Base-by-base conservation (phyloP, 306 rosid species). In the Quercus ilex region DNA sequence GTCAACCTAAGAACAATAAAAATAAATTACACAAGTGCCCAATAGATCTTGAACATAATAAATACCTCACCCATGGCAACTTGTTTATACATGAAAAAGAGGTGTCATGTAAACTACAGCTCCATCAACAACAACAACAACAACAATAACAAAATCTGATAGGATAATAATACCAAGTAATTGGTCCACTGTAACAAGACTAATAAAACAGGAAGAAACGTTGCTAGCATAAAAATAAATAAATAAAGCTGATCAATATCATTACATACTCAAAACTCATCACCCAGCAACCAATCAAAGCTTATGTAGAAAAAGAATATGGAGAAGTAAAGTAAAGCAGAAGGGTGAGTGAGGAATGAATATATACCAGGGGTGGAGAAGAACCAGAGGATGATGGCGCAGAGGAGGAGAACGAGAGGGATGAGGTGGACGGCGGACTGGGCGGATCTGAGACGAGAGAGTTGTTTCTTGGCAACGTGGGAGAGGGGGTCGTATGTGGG, bases 321-420 rank as follows among this genome's bases (percentile, higher is more conserved):
- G 12, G 52, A 10, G 4, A 46, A 46, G 14, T 10, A 43, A 10
- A 43, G 51, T 0, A 46, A 46, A 30, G 59, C 31, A 73, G 56
- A 55, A 3, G 65, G 60, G 52, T 17, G 2, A 55, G n/a, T 56
- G 5, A 30, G 51, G 25, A 67, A 67, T 23, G 28, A 13, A 59
- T 8, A 30, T 55, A 30, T 55, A 83, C 87, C 89, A 70, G 85
- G 83, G 15, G 80, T 49, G 71, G 99, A 93, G 86, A 93, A 93
- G 88, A 96, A 79, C 98, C 99, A 96, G 75, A 96, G 99, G 82
- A 96, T 56, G 85, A 90, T 23, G 19, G 90, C 97, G 83, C 97
- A 91, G 83, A 94, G 83, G 71, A 90, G 80, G 64, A 94, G 82
- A 15, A 93, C 82, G 77, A 93, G 77, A 79, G 99, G 99, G 79